Percentiles rank a stretch among this genome's conserved stretches.
phyloP scores from a whole-genome alignment of 2,329 filamentous ascomycete species.

The Diaporthe helianthi region DNA sequence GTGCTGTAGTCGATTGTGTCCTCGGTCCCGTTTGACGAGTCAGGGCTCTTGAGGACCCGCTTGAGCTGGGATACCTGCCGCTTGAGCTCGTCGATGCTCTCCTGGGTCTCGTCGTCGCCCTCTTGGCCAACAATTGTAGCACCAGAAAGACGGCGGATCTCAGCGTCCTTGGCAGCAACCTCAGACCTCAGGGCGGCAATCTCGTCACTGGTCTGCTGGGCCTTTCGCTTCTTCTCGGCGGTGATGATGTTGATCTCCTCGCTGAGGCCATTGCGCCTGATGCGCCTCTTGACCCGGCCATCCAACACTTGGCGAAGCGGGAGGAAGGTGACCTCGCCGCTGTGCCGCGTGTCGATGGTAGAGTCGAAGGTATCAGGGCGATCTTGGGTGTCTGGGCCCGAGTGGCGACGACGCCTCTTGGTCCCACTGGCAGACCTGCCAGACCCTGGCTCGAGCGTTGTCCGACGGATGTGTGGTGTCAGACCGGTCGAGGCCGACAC shows the following conservation, averaged over 20 bases:
- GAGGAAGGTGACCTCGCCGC: conserved; percentile 53
- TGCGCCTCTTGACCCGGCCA: conserved; percentile 63
- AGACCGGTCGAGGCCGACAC: conserved; percentile 54
- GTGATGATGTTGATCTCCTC: conserved; percentile 64
- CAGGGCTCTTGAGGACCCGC: conserved; percentile 30
- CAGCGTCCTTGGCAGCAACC: conserved; percentile 57
- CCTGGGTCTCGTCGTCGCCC: conserved; percentile 1
- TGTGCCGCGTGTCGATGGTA: conserved; percentile 38
- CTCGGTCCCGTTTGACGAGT: conserved; percentile 16
- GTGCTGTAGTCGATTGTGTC: conserved; percentile 38
- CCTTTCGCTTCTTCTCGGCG: conserved; percentile 52
- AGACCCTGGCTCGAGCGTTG: conserved; percentile 47
- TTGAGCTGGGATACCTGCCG: conserved; percentile 21
- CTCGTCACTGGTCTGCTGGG: conserved; percentile 51
- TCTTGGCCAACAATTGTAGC: conserved; percentile 19
- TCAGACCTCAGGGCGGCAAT: conserved; percentile 56
- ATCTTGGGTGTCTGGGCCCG: conserved; percentile 46
- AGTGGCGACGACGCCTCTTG: conserved; percentile 55
- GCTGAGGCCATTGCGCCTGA: conserved; percentile 62
- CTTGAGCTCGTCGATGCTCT: conserved; percentile 32
- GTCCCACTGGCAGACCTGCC: no score
- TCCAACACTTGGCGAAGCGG: conserved; percentile 63
- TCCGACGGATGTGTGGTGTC: conserved; percentile 64
- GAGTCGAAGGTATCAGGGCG: conserved; percentile 26
- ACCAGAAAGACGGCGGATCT: conserved; percentile 59